Evolutionary conservation across 768 basidiomycete genomes (phyloP), one percentile per base, ranked within the genome.

Genomic region (Pleurotus citrinopileatus): DNA sequence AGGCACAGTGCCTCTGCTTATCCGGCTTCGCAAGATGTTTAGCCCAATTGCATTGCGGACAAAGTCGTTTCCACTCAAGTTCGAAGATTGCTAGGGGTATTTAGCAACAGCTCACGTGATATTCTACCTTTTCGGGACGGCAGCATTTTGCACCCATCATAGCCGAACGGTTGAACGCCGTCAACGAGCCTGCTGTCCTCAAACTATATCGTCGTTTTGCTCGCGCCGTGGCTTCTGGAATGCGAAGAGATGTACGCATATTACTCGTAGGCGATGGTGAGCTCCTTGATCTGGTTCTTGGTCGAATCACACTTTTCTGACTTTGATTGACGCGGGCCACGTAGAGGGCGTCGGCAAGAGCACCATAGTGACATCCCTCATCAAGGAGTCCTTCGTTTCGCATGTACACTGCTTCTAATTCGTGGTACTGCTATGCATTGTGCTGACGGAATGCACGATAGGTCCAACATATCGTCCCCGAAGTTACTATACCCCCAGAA

Each of bases 331-430:
- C 54, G 42, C 53, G 48, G n/a, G 36, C 42, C 51, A 50, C 56
- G 34, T 68, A 98, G 94, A 96, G 78, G 92, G 91, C 60, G 96
- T 98, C 62, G 96, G 96, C 59, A 99, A 99, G 78, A 95, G 93
- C 69, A 94, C 94, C 42, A 94, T 98, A 66, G 86, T 98, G 67
- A 97, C 94, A 17, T 94, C 94, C 29, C 80, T 98, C 66, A 98
- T 99, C 72, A 98, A 98, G 69, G 93, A 96, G 69, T 87, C 90
- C 27, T 97, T 89, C 67, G 90, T 98, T 48, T 75, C 89, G 36
- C 90, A 94, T 73, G 95, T 94, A 70, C 59, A 79, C 66, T 34
- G 42, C 15, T 54, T 40, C 37, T 4, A n/a, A 23, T 22, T 67
- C 61, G 22, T 50, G 38, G 45, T 42, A 37, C 55, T 51, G 34